phyloP scores from a whole-genome alignment of 495 filamentous ascomycete species.

The Aspergillus ostianus region DNA sequence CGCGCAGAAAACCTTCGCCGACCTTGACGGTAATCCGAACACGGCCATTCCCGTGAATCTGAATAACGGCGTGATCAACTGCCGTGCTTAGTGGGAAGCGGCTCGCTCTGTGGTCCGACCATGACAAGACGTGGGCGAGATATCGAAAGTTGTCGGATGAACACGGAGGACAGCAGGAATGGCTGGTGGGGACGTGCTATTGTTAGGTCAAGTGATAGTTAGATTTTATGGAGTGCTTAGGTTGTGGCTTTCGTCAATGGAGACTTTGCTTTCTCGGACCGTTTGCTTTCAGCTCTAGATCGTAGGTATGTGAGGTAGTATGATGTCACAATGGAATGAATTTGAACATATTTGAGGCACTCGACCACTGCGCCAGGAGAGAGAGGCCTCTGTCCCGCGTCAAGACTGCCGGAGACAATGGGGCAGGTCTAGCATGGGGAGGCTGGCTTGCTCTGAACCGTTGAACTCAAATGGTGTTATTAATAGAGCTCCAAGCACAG shows the following conservation, averaged over 20 bases:
- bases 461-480: too few relatives aligned
- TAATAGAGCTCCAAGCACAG: too few relatives aligned
- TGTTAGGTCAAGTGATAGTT: neutral
- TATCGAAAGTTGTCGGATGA: neutral
- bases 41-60: conserved; percentile 20
- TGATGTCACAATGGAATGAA: too few relatives aligned
- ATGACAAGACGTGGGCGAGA: neutral
- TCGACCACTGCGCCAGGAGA: too few relatives aligned
- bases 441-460: too few relatives aligned
- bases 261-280: too few relatives aligned
- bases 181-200: neutral
- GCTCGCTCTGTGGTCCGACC: neutral
- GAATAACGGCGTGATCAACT: conserved; percentile 15
- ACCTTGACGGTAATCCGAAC: conserved; percentile 25
- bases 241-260: neutral
- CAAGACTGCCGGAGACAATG: too few relatives aligned
- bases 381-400: too few relatives aligned
- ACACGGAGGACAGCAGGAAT: neutral
- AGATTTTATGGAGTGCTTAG: neutral
- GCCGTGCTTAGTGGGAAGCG: conserved; percentile 29
- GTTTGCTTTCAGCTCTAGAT: too few relatives aligned
- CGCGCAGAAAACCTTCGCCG: conserved; percentile 17
- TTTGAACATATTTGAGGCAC: too few relatives aligned
- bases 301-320: too few relatives aligned
- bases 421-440: too few relatives aligned